Evolutionary conservation across 2,329 filamentous ascomycete species (phyloP).

Genomic region (Cladosporium halotolerans): DNA sequence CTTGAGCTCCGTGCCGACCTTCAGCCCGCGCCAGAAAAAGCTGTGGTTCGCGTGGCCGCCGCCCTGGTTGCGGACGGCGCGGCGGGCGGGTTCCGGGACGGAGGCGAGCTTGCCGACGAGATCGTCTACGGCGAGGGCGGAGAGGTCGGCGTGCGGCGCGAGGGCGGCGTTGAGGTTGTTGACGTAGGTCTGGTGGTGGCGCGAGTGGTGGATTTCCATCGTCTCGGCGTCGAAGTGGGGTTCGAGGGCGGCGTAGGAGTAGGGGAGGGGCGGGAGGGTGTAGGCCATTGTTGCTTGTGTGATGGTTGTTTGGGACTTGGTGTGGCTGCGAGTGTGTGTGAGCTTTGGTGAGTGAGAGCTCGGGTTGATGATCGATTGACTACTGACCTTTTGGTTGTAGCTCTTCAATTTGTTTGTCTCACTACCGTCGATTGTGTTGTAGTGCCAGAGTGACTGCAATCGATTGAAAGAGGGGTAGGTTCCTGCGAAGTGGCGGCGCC

Average conservation of each 20-base stretch:
- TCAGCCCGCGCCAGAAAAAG: slow-evolving; percentile 78
- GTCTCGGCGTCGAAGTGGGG: slow-evolving; percentile 70
- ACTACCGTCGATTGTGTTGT: background rate
- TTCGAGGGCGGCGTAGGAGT: slow-evolving; percentile 55
- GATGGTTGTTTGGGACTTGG: background rate
- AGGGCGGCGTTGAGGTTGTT: slow-evolving; percentile 67
- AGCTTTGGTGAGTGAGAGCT: background rate
- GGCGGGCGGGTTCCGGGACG: slow-evolving; percentile 57
- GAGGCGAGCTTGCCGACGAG: slow-evolving; percentile 33
- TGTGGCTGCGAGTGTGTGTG: background rate
- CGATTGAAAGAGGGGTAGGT: background rate
- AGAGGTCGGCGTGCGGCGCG: slow-evolving; percentile 46
- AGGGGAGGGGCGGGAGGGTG: slow-evolving; percentile 26
- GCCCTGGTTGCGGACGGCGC: slow-evolving; percentile 49
- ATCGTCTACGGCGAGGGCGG: slow-evolving; percentile 52
- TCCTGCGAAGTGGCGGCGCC: background rate
- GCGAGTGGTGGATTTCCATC: slow-evolving; percentile 74
- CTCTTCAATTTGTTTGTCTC: background rate
- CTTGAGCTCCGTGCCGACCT: slow-evolving; percentile 53
- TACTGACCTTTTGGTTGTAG: background rate
- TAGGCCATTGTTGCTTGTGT: slow-evolving; percentile 19
- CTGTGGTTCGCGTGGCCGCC: slow-evolving; percentile 92
- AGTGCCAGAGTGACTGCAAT: background rate
- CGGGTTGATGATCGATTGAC: background rate
- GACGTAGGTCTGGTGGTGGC: slow-evolving; percentile 75